These are phyloP conservation scores for Combretum micranthum DNA, from an alignment of 345 rosid species.

Conservation along the genomic window DNA sequence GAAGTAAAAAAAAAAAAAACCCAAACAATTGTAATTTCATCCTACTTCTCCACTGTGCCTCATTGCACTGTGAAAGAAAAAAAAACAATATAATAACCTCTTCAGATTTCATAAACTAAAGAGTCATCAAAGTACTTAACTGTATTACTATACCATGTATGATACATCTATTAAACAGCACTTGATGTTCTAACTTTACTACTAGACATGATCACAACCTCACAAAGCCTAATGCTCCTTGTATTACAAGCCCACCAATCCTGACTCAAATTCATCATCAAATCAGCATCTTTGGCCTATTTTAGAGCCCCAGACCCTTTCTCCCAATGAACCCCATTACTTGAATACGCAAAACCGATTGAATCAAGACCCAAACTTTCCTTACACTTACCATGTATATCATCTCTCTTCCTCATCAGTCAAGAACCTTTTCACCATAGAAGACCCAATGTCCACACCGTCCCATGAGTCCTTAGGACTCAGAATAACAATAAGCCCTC, in stretches of 20 bases:
- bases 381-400: constrained; percentile 52
- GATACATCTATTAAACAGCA: constrained; percentile 41
- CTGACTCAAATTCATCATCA: constrained; percentile 26
- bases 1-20: too few relatives aligned
- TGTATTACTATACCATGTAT: constrained; percentile 24
- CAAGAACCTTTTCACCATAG: constrained; percentile 72
- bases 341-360: constrained; percentile 65
- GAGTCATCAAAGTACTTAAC: constrained; percentile 13
- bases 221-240: constrained; percentile 34
- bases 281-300: constrained; percentile 26
- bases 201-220: constrained; percentile 41
- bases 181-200: constrained; percentile 17
- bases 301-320: constrained; percentile 10
- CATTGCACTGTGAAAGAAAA: too few relatives aligned
- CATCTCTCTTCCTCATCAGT: constrained; percentile 83
- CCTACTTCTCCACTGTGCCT: too few relatives aligned
- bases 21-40: too few relatives aligned
- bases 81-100: constrained; percentile 4
- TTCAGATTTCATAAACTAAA: constrained; percentile 18
- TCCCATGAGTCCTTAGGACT: constrained; percentile 58
- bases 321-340: constrained; percentile 85
- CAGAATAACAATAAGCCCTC: constrained; percentile 58
- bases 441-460: constrained; percentile 65
- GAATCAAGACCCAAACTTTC: constrained; percentile 32
- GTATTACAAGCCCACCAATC: constrained; percentile 55